Evolutionary conservation across 2,329 filamentous ascomycete species (phyloP).

Genomic region (Phyllosticta ampelicida): DNA sequence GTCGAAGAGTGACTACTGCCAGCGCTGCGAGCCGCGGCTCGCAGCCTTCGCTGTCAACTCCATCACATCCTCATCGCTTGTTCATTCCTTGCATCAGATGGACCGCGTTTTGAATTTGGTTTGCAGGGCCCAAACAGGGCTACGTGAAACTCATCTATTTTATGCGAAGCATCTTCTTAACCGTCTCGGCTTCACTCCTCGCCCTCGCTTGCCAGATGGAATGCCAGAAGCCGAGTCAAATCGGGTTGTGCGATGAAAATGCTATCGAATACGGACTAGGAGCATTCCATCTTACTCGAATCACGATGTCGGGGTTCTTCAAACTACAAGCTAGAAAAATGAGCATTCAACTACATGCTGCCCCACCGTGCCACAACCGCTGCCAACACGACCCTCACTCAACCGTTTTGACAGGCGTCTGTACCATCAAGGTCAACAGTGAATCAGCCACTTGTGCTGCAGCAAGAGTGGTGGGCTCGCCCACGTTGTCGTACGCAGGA

Average conservation of each 20-base stretch:
- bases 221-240: too few species aligned
- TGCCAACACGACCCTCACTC: neutral
- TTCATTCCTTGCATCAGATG: neutral
- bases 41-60: neutral
- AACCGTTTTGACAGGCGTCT: constrained; percentile 24
- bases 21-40: neutral
- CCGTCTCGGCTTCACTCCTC: too few species aligned
- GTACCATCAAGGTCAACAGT: constrained; percentile 38
- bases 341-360: too few species aligned
- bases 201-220: too few species aligned
- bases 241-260: too few species aligned
- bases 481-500: constrained; percentile 50
- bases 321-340: too few species aligned
- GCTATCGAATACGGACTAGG: too few species aligned
- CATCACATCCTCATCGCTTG: neutral
- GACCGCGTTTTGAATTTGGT: too few species aligned
- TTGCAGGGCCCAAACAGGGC: neutral
- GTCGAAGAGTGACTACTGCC: neutral
- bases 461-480: constrained; percentile 46
- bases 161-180: too few species aligned
- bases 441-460: constrained; percentile 46
- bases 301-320: too few species aligned
- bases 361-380: neutral
- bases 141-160: neutral
- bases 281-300: too few species aligned